These are phyloP conservation scores for Eutrema japonicum DNA, from an alignment of 345 rosid genomes.

Conservation along the genomic window DNA sequence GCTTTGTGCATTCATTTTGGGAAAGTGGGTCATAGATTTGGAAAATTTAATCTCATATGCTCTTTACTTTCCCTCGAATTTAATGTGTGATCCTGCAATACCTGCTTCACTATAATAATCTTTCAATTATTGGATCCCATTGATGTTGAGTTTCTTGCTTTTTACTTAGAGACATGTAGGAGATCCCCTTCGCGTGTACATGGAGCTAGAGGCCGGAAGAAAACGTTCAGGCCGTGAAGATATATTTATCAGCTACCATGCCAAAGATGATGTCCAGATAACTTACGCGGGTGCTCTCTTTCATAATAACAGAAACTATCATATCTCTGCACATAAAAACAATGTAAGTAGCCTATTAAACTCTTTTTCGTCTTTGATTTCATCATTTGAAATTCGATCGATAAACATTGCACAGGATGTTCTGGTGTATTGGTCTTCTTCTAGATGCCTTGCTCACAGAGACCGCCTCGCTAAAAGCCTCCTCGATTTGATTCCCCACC, in stretches of 20 bases:
- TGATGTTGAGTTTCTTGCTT: conserved; percentile 19
- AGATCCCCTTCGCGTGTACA: conserved; percentile 89
- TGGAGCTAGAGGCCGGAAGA: conserved; percentile 95
- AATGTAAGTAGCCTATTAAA: conserved; percentile 52
- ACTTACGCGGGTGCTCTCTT: conserved; percentile 93
- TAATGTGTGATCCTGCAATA: not conserved
- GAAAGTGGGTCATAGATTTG: not conserved
- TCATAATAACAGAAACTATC: conserved; percentile 85
- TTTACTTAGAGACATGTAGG: conserved; percentile 65
- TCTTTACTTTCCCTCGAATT: not conserved
- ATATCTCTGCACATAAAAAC: conserved; percentile 63
- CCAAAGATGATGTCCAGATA: conserved; percentile 79
- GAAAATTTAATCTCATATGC: not conserved
- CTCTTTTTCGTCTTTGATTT: conserved; percentile 2
- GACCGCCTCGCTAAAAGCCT: conserved; percentile 68
- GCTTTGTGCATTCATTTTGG: conserved; percentile 6
- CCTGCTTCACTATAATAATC: conserved; percentile 6
- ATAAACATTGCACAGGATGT: conserved; percentile 51
- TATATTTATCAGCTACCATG: conserved; percentile 89
- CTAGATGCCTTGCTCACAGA: conserved; percentile 80
- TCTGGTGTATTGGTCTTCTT: conserved; percentile 91
- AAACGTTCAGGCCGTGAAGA: conserved; percentile 83
- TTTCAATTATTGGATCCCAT: not conserved
- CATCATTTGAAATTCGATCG: not conserved
- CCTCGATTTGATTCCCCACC: conserved; percentile 71